These are phyloP conservation scores for Leccinum pseudoinsigne DNA, from an alignment of 1,284 basidiomycete genomes.

Conservation along the genomic window DNA sequence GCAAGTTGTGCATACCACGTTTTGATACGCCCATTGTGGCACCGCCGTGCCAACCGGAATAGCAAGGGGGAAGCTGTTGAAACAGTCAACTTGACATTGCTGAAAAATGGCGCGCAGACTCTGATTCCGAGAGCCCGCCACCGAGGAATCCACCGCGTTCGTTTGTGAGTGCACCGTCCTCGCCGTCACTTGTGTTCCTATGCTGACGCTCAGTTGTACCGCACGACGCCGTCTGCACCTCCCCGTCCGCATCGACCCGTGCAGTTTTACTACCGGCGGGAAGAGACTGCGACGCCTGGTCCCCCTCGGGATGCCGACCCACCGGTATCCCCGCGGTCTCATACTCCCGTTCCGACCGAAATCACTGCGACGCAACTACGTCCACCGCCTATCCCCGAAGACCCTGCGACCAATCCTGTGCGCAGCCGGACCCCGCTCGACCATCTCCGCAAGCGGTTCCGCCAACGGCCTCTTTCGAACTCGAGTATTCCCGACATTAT, in stretches of 20 bases:
- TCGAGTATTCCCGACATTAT: conserved; percentile 34
- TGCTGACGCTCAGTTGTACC: conserved; percentile 8
- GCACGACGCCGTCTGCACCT: conserved; percentile 19
- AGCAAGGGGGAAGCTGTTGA: too few species aligned
- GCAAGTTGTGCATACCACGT: too few species aligned
- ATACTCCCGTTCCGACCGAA: conserved; percentile 18
- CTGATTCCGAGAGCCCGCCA: conserved; percentile 16
- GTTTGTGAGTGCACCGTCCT: conserved; percentile 17
- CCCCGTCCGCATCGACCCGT: conserved; percentile 16
- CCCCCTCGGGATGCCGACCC: conserved; percentile 16
- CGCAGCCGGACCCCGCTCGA: conserved; percentile 21
- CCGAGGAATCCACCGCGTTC: conserved; percentile 21
- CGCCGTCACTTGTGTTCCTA: neutral
- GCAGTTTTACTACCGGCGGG: conserved; percentile 22
- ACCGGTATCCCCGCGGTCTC: conserved; percentile 7
- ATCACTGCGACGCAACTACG: neutral
- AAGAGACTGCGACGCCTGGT: conserved; percentile 17
- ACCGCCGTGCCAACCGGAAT: too few species aligned
- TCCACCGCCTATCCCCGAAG: conserved; percentile 3
- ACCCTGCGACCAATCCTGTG: neutral
- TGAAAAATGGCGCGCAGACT: conserved; percentile 33
- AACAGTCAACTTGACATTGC: neutral
- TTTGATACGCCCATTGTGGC: too few species aligned
- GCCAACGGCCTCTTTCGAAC: conserved; percentile 30
- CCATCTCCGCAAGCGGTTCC: conserved; percentile 28